Percentiles rank a stretch among this genome's conserved stretches.
Evolutionary conservation across 192 early-diverging fungal species (phyloP).

Genomic region (Coemansia sp.): DNA sequence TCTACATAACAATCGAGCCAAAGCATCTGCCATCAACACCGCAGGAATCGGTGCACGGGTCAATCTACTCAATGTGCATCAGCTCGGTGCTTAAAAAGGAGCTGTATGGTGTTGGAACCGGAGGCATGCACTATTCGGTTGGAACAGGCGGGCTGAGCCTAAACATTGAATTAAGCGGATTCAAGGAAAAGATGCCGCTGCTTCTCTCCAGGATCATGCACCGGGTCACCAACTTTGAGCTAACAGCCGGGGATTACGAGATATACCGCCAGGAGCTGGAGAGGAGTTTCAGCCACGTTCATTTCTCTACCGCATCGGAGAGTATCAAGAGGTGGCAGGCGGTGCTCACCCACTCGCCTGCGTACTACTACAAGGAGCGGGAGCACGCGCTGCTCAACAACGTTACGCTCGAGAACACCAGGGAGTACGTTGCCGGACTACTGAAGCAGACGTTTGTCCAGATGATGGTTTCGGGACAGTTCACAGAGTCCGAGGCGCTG

Average conservation of each 20-base stretch:
- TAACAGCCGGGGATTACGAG: not conserved
- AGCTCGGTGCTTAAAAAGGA: slow-evolving; percentile 76
- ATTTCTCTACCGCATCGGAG: not conserved
- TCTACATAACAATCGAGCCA: slow-evolving; percentile 59
- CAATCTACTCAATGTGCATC: slow-evolving; percentile 67
- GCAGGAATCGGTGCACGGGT: slow-evolving; percentile 58
- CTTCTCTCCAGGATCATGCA: slow-evolving; percentile 66
- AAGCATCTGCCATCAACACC: slow-evolving; percentile 42
- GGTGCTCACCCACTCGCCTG: not conserved
- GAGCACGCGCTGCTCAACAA: slow-evolving; percentile 57
- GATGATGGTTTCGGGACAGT: slow-evolving; percentile 79
- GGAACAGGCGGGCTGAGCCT: slow-evolving; percentile 27
- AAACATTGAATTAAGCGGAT: slow-evolving; percentile 57
- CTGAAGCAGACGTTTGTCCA: slow-evolving; percentile 67
- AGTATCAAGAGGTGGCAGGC: not conserved
- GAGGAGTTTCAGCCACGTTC: not conserved
- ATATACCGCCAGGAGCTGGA: not conserved
- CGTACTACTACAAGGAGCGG: not conserved
- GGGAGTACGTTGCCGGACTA: slow-evolving; percentile 67
- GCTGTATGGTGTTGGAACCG: slow-evolving; percentile 74
- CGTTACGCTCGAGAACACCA: slow-evolving; percentile 68
- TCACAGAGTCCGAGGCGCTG: slow-evolving; percentile 16
- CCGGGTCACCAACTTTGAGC: slow-evolving; percentile 15
- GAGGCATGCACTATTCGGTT: slow-evolving; percentile 70
- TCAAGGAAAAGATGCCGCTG: slow-evolving; percentile 76